Evolutionary conservation across 768 basidiomycete species (phyloP).

Genomic region (Leccinum broughii): DNA sequence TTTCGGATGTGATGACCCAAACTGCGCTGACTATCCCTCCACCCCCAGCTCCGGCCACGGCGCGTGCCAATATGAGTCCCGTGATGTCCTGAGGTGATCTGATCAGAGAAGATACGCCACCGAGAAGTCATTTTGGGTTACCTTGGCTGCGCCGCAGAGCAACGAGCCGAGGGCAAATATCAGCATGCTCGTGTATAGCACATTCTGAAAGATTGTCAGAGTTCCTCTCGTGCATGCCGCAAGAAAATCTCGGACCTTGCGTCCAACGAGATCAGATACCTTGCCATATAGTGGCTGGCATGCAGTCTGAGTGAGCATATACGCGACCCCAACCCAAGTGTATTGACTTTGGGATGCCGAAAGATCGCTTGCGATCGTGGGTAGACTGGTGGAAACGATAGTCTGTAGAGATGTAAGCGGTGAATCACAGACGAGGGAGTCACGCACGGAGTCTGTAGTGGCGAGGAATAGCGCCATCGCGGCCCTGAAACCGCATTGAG

Average conservation of each 20-base stretch:
- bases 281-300: slow-evolving; percentile 82
- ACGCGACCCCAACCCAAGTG: slow-evolving; percentile 84
- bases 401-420: slow-evolving; percentile 37
- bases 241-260: slow-evolving; percentile 54
- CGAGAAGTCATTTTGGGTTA: slow-evolving; percentile 32
- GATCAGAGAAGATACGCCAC: slow-evolving; percentile 19
- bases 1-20: slow-evolving; percentile 85
- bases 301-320: slow-evolving; percentile 85
- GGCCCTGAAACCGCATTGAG: slow-evolving; percentile 47
- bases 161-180: slow-evolving; percentile 79
- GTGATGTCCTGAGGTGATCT: slow-evolving; percentile 36
- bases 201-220: slow-evolving; percentile 41
- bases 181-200: slow-evolving; percentile 71
- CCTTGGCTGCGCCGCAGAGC: slow-evolving; percentile 75
- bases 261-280: slow-evolving; percentile 76
- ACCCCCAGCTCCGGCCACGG: slow-evolving; percentile 75
- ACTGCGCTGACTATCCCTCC: slow-evolving; percentile 85
- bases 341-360: slow-evolving; percentile 69
- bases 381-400: slow-evolving; percentile 81
- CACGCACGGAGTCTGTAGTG: slow-evolving; percentile 78
- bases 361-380: slow-evolving; percentile 75
- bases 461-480: slow-evolving; percentile 82
- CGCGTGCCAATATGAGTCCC: slow-evolving; percentile 69
- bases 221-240: not conserved
- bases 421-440: not conserved